Base-by-base conservation (phyloP, 768 basidiomycete genomes). In the Leccinum disarticulatum region DNA sequence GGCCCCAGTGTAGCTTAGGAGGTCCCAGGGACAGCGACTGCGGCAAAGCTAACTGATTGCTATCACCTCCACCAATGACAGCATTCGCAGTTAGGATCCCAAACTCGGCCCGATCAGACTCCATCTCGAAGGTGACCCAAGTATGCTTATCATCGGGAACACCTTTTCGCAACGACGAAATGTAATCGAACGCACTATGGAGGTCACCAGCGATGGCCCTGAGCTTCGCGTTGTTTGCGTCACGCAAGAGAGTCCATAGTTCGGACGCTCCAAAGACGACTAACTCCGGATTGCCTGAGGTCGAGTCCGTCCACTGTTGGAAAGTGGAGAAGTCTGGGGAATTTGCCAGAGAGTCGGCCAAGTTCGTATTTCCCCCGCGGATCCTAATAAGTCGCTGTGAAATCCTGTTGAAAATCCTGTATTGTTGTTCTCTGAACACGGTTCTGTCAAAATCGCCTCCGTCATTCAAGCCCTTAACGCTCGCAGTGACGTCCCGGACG, bases 331-430 rank as follows among this genome's bases (percentile, higher is more conserved):
- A 36, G 52, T 47, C 43, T 3, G 60, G 60, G 2, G 50, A 59
- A 27, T 53, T 35, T 31, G 25, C 15, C 2, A 61, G 33, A 38
- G 35, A 27, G 19, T 61, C 56, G 10, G 35, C 60, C 28, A 61
- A 48, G 19, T 19, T 22, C 7, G 56, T 8, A n/a, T 31, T 31
- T 22, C 59, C 60, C 9, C 56, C 60, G 4, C 52, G 60, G 14
- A 52, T 52, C 50, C 59, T 57, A 7, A 60, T 9, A n/a, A 52
- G 36, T 46, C 59, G 55, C 50, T 60, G 55, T 2, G 59, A 60
- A 43, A 52, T 3, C n/a, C 59, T 38, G 25, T 47, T 27, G 55
- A 60, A 60, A 19, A 25, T 46, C 50, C 41, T 6, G 41, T 43
- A 43, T 22, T 60, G 59, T 27, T 27, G 10, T 49, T 58, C 60